Conservation (phyloP, 2,329 filamentous ascomycete species). For the Cladosporium colombiae region DNA sequence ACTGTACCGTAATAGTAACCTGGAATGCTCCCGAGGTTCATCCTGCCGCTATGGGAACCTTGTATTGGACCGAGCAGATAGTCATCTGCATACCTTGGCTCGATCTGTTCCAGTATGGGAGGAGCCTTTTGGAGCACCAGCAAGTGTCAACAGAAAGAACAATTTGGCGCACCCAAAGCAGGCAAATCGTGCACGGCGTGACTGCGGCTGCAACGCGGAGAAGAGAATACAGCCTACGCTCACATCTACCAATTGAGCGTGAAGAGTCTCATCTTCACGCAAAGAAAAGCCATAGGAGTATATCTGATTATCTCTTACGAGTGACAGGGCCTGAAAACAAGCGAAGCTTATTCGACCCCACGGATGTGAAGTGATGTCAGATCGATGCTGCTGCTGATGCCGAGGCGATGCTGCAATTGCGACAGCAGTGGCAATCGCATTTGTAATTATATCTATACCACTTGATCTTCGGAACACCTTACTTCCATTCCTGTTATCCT, state of each 20-base stretch:
- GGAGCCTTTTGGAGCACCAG: neutral
- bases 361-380: conserved; percentile 2
- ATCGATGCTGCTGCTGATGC: conserved; percentile 2
- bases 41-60: conserved; percentile 26
- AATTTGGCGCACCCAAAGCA: neutral
- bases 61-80: neutral
- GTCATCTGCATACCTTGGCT: conserved; percentile 8
- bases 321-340: neutral
- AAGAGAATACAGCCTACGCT: neutral
- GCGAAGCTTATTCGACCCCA: neutral
- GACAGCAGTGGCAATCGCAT: conserved; percentile 1
- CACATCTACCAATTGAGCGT: neutral
- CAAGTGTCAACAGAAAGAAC: neutral
- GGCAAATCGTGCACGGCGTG: conserved; percentile 2
- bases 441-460: neutral
- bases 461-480: neutral
- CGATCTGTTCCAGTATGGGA: neutral
- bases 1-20: conserved; percentile 49
- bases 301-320: neutral
- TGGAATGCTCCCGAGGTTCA: conserved; percentile 47
- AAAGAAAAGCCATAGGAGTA: neutral
- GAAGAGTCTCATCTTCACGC: too few species aligned
- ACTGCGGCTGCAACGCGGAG: neutral
- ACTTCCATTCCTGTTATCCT: neutral
- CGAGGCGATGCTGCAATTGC: conserved; percentile 1